A percentile compares a stretch with the other conserved stretches of the same genome.
Conservation (phyloP, 164 flowering plant species). For the Magnolia officinalis region DNA sequence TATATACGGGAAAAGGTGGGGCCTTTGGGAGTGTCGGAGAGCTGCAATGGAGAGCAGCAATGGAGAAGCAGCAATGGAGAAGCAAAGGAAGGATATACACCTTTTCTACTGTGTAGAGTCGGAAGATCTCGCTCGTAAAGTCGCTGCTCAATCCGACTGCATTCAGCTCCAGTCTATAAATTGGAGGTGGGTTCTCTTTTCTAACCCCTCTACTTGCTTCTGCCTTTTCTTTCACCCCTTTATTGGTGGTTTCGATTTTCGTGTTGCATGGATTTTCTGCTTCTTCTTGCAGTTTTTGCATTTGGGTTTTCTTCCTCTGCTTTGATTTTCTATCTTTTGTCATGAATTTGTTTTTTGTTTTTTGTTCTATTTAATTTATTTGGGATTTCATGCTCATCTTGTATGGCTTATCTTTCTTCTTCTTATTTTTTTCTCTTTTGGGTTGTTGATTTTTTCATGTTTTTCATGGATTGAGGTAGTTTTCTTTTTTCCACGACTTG, state of each 20-base stretch:
- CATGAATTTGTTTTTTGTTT: background rate
- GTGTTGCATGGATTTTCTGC: background rate
- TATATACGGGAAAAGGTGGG: background rate
- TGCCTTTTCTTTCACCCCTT: background rate
- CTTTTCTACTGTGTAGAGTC: slow-evolving; percentile 80
- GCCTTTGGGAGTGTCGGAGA: background rate
- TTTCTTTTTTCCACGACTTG: background rate
- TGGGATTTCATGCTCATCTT: background rate
- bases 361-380: background rate
- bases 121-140: slow-evolving; percentile 70
- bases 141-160: slow-evolving; percentile 58
- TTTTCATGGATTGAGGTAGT: background rate
- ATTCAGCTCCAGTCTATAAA: slow-evolving; percentile 77
- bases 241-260: background rate
- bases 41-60: slow-evolving; percentile 32
- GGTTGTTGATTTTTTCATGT: background rate
- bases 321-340: background rate
- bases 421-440: background rate
- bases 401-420: background rate
- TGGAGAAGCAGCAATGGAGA: slow-evolving; percentile 36
- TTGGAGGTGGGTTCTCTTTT: slow-evolving; percentile 60
- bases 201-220: background rate
- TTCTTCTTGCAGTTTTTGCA: background rate
- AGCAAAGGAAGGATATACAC: slow-evolving; percentile 51
- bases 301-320: slow-evolving; percentile 1